A percentile compares a stretch with the other conserved stretches of the same genome.
phyloP scores from a whole-genome alignment of 345 rosid species.

The Physaria fendleri region DNA sequence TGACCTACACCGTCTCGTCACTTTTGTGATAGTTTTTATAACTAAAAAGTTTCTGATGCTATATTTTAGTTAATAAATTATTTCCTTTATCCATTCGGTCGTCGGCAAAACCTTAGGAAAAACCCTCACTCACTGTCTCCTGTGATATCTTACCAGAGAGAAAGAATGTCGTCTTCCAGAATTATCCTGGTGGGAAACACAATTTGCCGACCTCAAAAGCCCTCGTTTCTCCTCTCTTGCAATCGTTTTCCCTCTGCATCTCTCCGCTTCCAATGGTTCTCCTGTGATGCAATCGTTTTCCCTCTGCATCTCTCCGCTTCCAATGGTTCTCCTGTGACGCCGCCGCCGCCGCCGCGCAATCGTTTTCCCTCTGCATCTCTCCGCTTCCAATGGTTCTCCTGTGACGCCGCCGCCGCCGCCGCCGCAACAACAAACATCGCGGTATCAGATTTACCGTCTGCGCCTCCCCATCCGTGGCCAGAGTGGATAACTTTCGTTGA shows the following conservation, averaged over 20 bases:
- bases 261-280: slow-evolving; percentile 26
- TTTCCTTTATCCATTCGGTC: slow-evolving; percentile 21
- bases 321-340: slow-evolving; percentile 23
- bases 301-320: slow-evolving; percentile 21
- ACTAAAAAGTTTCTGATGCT: too few species aligned
- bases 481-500: slow-evolving; percentile 82
- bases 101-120: slow-evolving; percentile 16
- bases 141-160: slow-evolving; percentile 9
- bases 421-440: slow-evolving; percentile 8
- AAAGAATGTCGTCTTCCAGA: slow-evolving; percentile 44
- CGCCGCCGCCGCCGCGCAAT: too few species aligned
- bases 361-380: slow-evolving; percentile 17
- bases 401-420: slow-evolving; percentile 26
- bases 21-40: too few species aligned
- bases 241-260: slow-evolving; percentile 18
- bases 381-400: slow-evolving; percentile 28
- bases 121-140: slow-evolving; percentile 15
- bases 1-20: too few species aligned
- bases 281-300: slow-evolving; percentile 14
- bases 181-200: slow-evolving; percentile 36
- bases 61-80: background rate
- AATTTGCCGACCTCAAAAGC: slow-evolving; percentile 33
- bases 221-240: slow-evolving; percentile 19
- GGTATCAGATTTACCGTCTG: background rate
- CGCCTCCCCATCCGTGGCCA: slow-evolving; percentile 68